phyloP scores from a whole-genome alignment of 305 asterid species.

The Solanum hybrid region DNA sequence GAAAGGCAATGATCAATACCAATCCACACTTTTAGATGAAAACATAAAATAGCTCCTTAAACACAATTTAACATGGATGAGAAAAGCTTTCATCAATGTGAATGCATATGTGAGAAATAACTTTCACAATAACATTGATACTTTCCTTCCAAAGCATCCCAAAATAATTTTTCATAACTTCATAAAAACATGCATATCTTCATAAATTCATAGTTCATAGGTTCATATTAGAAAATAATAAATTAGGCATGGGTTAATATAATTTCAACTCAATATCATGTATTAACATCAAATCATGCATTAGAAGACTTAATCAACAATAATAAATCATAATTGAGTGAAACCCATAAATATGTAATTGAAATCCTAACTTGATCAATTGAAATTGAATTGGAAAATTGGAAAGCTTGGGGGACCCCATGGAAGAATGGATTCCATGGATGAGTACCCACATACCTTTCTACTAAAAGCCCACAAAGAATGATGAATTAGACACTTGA shows the following conservation, averaged over 20 bases:
- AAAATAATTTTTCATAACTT: background rate
- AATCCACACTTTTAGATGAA: background rate
- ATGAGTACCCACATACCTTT: background rate
- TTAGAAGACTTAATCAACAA: too few species aligned
- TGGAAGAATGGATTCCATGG: background rate
- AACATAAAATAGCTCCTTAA: background rate
- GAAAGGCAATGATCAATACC: background rate
- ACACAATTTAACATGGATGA: background rate
- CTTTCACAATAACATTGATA: background rate
- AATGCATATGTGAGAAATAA: background rate
- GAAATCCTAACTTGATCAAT: too few species aligned
- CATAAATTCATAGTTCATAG: background rate
- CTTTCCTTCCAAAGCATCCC: background rate
- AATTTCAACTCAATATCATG: background rate
- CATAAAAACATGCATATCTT: background rate
- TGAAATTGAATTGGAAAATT: background rate
- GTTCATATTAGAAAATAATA: background rate
- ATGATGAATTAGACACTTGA: background rate
- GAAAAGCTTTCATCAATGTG: background rate
- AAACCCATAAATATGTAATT: background rate
- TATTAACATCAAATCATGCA: background rate
- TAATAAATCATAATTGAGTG: background rate
- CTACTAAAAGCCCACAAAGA: too few species aligned
- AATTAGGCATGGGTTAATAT: background rate
- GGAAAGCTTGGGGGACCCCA: background rate